Base-by-base conservation (phyloP, 2,329 filamentous ascomycete species). In the Delphinella strobiligena region DNA sequence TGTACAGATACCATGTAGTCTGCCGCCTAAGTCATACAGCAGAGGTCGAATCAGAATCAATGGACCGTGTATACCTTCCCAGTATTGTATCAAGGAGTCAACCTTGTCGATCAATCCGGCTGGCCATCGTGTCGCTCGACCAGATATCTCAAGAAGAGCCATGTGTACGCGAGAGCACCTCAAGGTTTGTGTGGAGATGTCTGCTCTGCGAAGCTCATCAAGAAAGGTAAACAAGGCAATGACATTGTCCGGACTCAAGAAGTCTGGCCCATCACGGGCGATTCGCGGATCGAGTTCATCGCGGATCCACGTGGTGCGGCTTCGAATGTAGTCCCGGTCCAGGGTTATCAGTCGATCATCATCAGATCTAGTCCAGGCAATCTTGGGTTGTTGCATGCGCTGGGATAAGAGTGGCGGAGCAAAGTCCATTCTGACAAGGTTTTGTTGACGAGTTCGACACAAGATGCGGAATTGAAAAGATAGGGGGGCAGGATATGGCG, bases 101-200 rank as follows among this genome's bases (percentile, higher is more conserved):
- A 63, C 64, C 22, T 64, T 58, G 30, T 67, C 62, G 11, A 61
- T 61, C 18, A 69, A 47, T 22, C 58, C 54, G 1, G 53, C 51
- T 8, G 67, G 67, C 67, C 67, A 70, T 27, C 67, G 52, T 2
- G 67, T 69, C 2, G 62, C 65, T 18, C 58, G 56, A 4, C 65
- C 64, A 8, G 61, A 46, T 4, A 70, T 59, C 2, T 61, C 59
- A 34, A 54, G 48, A 5, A 70, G 51, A 0, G 66, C 67, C 24
- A 56, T 52, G 42, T 69, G 65, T n/a, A 70, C 64, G 14, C 66
- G 60, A 5, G 63, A 64, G 24, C 56, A 61, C 7, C 61, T 57
- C 4, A 69, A 45, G 30, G 60, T 55, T 12, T 54, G 47, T 0
- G 59, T 44, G 5, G 49, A 53, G 33, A 66, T 51, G 9, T 36